Conservation (phyloP, 2,329 filamentous ascomycete genomes). For the Ceratocystis cubensis region DNA sequence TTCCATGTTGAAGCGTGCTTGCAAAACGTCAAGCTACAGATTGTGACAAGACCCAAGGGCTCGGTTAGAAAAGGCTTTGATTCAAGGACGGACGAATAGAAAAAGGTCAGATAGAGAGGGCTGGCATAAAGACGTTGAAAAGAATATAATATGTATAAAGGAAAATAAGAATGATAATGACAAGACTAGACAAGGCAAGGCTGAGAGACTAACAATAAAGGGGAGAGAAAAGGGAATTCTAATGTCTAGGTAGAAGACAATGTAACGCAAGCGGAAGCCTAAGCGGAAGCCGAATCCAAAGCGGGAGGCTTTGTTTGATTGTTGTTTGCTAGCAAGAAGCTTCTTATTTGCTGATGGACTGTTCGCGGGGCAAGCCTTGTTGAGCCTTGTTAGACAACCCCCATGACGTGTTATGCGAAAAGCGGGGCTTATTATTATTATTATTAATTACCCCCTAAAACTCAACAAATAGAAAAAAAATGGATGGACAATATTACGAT, state of each 20-base stretch:
- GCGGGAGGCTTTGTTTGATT: not conserved
- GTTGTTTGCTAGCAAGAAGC: not conserved
- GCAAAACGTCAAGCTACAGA: not conserved
- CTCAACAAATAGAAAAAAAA: too few relatives aligned
- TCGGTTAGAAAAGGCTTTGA: not conserved
- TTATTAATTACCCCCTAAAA: not conserved
- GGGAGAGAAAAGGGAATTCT: not conserved
- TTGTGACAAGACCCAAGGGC: not conserved
- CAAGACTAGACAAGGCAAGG: not conserved
- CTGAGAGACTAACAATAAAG: slow-evolving; percentile 4
- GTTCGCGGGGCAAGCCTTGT: slow-evolving; percentile 6
- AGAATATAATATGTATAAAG: not conserved
- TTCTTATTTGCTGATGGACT: not conserved
- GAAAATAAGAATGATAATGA: slow-evolving; percentile 14
- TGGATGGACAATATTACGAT: too few relatives aligned
- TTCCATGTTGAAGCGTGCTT: slow-evolving; percentile 12
- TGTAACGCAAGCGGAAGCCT: not conserved
- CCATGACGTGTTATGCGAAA: slow-evolving; percentile 7
- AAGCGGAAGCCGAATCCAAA: not conserved
- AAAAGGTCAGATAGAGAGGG: not conserved
- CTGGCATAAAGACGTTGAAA: not conserved
- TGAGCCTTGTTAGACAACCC: not conserved
- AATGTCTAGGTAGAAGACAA: not conserved
- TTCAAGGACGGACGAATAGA: not conserved
- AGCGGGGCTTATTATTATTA: not conserved